Evolutionary conservation across 2,329 filamentous ascomycete genomes (phyloP), one percentile per base, ranked within the genome.

Genomic region (Colletotrichum sp.): DNA sequence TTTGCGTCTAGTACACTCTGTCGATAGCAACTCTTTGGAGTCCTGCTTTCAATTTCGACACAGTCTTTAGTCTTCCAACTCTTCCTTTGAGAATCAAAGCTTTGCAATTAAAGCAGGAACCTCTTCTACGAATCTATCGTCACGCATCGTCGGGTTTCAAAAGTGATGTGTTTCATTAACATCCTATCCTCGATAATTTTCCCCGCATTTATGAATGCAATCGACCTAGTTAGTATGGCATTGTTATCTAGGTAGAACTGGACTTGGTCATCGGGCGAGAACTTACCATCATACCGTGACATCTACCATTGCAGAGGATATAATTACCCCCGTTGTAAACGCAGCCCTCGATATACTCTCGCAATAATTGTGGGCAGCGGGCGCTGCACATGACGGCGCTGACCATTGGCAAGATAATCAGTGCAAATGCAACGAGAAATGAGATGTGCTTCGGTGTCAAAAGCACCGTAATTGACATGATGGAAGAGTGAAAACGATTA

Each of bases 401-500:
- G n/a, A 8, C 44, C 3, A 5, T 22, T 0, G n/a, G n/a, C n/a
- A 22, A 22, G 0, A 49, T 0, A 6, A 52, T 8, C 11, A 52
- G 44, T 13, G n/a, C n/a, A 22, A 52, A 2, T 22, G 4, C 0
- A 52, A 22, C 1, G 6, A 12, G 0, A 22, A 49, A 7, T 0
- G 11, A 49, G 16, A 7, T 13, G 2, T 4, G 1, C 5, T 49
- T 49, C n/a, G 4, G n/a, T 0, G 44, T 22, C 4, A 2, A 1
- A 22, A 49, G 4, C 44, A 13, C 8, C 44, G 16, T 13, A 8
- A 0, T n/a, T 4, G 19, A 22, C 44, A 49, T 22, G 44, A 5
- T 13, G 1, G 8, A 49, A 3, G n/a, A 13, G 0, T 2, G 11
- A 0, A 49, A 49, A 4, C 5, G n/a, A 0, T 22, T 22, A 0